Base-by-base conservation (phyloP, 345 rosid genomes). In the Tarenaya hassleriana region DNA sequence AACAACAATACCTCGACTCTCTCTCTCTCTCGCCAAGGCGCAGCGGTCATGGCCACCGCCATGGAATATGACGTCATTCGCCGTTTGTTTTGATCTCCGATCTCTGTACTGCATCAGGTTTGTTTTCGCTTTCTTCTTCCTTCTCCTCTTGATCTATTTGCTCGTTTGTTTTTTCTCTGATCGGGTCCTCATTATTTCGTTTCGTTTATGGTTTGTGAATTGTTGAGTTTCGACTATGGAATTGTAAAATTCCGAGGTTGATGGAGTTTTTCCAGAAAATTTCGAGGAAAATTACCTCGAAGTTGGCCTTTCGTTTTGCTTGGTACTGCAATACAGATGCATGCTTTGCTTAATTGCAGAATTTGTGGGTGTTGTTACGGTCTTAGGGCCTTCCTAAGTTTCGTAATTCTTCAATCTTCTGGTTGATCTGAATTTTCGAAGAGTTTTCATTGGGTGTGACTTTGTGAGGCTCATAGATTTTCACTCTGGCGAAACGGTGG, bases 41-140 rank as follows among this genome's bases (percentile, higher is more conserved):
- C 62, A 58, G 56, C 59, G 55, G 51, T 65, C 64, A 58, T 58
- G 43, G n/a, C 43, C 64, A 65, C 64, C 48, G 54, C 42, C 42
- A 16, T 46, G 19, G 37, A 49, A 27, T 34, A 35, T 54, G 12
- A 7, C 56, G 34, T 64, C 48, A 45, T 51, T 52, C 31, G 9
- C 41, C 42, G 16, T 63, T 51, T 58, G 15, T 6, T 38, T 21
- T 65, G 59, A 64, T 64, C 53, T 48, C 7, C 4, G 29, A 19
- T 35, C 29, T 16, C 16, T 56, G 52, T 40, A 1, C 41, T 35
- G 0, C 3, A 4, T 7, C 15, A 50, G 33, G 57, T 24, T 24
- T 24, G 55, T 57, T 12, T 20, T 27, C 41, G 56, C 43, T 42
- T 41, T 44, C 44, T 24, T 16, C 41, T 7, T 29, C 24, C 16